Conservation (phyloP, 192 early-diverging fungal genomes). For the Globomyces pollinis-pini region DNA sequence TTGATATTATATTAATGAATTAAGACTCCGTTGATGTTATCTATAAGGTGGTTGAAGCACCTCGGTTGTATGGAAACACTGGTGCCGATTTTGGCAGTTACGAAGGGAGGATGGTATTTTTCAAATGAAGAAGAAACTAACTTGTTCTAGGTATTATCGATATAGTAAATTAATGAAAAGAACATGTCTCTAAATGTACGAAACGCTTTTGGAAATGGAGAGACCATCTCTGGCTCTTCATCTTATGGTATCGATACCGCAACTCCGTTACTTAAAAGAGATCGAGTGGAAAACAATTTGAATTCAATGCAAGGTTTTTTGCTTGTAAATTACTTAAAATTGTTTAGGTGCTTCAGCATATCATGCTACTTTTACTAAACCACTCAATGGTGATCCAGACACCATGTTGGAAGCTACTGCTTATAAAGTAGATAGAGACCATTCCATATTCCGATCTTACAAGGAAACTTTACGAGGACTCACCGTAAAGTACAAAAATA, state of each 20-base stretch:
- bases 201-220: conserved; percentile 86
- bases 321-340: too few species aligned
- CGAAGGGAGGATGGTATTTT: conserved; percentile 73
- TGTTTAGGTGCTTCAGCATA: conserved; percentile 17
- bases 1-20: too few species aligned
- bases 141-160: too few species aligned
- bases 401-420: conserved; percentile 56
- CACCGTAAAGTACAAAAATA: conserved; percentile 42
- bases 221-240: conserved; percentile 65
- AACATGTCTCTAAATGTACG: conserved; percentile 62
- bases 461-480: conserved; percentile 64
- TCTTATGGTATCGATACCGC: conserved; percentile 58
- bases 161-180: too few species aligned
- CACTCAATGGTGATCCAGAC: conserved; percentile 66
- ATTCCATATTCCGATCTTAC: conserved; percentile 59
- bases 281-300: conserved; percentile 17
- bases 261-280: conserved; percentile 20
- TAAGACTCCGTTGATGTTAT: conserved; percentile 60
- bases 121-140: too few species aligned
- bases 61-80: conserved; percentile 69
- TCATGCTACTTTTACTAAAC: conserved; percentile 45
- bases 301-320: conserved; percentile 6
- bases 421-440: conserved; percentile 55
- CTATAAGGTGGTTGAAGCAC: conserved; percentile 61
- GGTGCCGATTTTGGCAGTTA: conserved; percentile 85